A percentile compares a stretch with the other conserved stretches of the same genome.
phyloP scores from a whole-genome alignment of 2,329 filamentous ascomycete genomes.

The Hypoxylon sp. region DNA sequence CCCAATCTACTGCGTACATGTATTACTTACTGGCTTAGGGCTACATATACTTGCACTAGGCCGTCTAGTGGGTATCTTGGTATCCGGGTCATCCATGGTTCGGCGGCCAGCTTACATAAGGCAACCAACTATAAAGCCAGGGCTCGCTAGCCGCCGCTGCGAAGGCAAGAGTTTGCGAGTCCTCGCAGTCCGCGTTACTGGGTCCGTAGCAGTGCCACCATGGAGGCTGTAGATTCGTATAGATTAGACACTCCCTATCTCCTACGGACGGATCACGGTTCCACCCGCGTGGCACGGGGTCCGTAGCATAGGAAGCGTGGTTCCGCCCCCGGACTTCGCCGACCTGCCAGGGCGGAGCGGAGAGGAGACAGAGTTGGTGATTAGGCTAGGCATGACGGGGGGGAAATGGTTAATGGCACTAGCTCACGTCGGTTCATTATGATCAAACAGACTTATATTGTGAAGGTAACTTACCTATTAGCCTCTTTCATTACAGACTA shows the following conservation, averaged over 20 bases:
- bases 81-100: not conserved
- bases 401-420: not conserved
- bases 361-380: not conserved
- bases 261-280: not conserved
- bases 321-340: constrained; percentile 2
- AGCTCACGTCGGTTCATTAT: not conserved
- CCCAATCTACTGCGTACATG: not conserved
- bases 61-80: not conserved
- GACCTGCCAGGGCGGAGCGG: not conserved
- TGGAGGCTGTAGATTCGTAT: not conserved
- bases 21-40: too few relatives aligned
- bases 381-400: not conserved
- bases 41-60: not conserved
- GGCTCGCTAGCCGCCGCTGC: not conserved
- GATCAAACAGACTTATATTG: too few relatives aligned
- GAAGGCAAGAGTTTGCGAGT: not conserved
- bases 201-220: not conserved
- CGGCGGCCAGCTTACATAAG: not conserved
- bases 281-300: not conserved
- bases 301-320: not conserved
- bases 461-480: too few relatives aligned
- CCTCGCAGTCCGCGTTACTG: not conserved
- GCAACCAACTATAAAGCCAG: not conserved
- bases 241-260: not conserved
- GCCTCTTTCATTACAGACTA: too few relatives aligned